Evolutionary conservation across 2,329 filamentous ascomycete genomes (phyloP).

Genomic region (Aspergillus ruber): DNA sequence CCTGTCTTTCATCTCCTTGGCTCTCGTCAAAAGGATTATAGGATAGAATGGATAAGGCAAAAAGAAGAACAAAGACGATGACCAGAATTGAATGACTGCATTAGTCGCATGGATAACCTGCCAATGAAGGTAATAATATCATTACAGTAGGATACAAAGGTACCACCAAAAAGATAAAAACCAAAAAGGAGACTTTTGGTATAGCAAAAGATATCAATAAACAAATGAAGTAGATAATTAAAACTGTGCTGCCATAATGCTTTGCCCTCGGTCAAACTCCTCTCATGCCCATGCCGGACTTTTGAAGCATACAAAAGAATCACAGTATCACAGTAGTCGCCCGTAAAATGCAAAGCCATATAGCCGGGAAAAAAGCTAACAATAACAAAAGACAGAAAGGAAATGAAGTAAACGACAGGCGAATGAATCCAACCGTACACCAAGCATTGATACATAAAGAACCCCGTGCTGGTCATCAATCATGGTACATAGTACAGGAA

Average conservation of each 20-base stretch:
- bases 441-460: conserved; percentile 8
- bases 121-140: background rate
- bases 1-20: background rate
- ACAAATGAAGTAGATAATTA: conserved; percentile 6
- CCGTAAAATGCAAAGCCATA: conserved; percentile 2
- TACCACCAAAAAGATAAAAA: conserved; percentile 3
- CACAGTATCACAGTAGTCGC: conserved; percentile 8
- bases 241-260: conserved; percentile 15
- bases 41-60: background rate
- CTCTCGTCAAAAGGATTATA: background rate
- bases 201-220: conserved; percentile 12
- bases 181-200: conserved; percentile 9
- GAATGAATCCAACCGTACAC: conserved; percentile 7
- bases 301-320: conserved; percentile 11
- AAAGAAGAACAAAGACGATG: background rate
- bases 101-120: too few relatives aligned
- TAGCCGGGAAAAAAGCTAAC: conserved; percentile 1
- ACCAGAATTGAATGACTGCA: background rate
- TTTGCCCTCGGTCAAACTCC: conserved; percentile 16
- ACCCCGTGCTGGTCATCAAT: conserved; percentile 9
- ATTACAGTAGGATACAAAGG: conserved; percentile 2
- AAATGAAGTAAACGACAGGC: conserved; percentile 5
- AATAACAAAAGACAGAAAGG: conserved; percentile 3
- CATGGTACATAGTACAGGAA: conserved; percentile 3
- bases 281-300: conserved; percentile 9